Conservation (phyloP, 768 basidiomycete species). For the Arthromyces matolae region DNA sequence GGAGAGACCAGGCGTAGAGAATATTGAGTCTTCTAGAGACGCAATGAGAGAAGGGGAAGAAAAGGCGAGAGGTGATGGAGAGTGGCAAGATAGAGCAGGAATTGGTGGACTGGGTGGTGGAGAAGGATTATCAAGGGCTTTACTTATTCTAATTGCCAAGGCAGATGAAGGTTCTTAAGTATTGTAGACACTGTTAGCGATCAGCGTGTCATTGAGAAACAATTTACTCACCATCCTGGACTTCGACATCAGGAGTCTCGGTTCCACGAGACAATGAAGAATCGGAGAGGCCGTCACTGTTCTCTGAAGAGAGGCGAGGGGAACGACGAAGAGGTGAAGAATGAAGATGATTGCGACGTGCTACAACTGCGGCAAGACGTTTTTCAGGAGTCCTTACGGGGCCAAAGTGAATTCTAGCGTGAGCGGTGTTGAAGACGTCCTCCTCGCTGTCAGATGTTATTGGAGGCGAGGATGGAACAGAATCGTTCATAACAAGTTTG, state of each 20-base stretch:
- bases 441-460: too few relatives aligned
- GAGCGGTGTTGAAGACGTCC: conserved; percentile 40
- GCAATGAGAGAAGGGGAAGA: background rate
- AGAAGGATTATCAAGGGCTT: conserved; percentile 74
- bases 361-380: conserved; percentile 32
- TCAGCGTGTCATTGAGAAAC: too few relatives aligned
- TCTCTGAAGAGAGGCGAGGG: conserved; percentile 42
- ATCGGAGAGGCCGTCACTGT: conserved; percentile 29
- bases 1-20: conserved; percentile 4
- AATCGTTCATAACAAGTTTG: too few relatives aligned
- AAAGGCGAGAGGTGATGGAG: conserved; percentile 4
- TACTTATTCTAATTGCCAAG: conserved; percentile 61
- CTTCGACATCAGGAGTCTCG: conserved; percentile 49
- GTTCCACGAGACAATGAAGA: conserved; percentile 29
- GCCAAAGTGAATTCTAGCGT: conserved; percentile 47
- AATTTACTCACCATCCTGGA: conserved; percentile 47
- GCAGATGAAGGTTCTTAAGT: conserved; percentile 72
- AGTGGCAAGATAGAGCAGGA: background rate
- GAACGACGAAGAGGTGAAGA: conserved; percentile 44
- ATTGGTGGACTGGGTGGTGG: conserved; percentile 37
- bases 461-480: too few relatives aligned
- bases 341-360: conserved; percentile 26
- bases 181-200: too few relatives aligned
- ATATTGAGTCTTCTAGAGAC: background rate
- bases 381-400: conserved; percentile 53